phyloP scores from a whole-genome alignment of 2,329 filamentous ascomycete species.

The Penicillium palitans region DNA sequence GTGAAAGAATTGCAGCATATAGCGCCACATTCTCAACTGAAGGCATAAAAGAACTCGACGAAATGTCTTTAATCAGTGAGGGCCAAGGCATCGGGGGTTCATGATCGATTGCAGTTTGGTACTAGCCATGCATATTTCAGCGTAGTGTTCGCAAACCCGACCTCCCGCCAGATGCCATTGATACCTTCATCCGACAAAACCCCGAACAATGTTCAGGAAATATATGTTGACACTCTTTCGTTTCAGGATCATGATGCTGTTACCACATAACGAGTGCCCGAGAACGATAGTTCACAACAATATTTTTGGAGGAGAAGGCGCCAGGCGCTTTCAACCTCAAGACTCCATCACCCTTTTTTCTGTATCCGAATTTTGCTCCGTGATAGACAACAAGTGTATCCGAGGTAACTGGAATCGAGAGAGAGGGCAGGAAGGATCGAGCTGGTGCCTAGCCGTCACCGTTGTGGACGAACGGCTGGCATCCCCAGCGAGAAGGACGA shows the following conservation, averaged over 20 bases:
- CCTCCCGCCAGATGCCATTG: constrained; percentile 37
- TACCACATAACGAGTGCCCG: constrained; percentile 14
- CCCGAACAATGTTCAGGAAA: constrained; percentile 58
- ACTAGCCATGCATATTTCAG: constrained; percentile 33
- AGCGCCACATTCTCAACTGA: constrained; percentile 87
- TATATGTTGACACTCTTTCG: constrained; percentile 50
- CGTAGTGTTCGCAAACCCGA: constrained; percentile 27
- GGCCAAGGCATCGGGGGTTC: constrained; percentile 28
- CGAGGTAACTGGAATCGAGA: constrained; percentile 29
- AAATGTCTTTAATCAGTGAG: constrained; percentile 79
- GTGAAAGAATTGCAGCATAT: constrained; percentile 86
- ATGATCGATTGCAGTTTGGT: constrained; percentile 14
- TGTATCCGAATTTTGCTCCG: constrained; percentile 45
- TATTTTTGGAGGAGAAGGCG: constrained; percentile 73
- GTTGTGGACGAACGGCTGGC: constrained; percentile 33
- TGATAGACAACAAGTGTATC: constrained; percentile 25
- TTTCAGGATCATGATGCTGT: constrained; percentile 13
- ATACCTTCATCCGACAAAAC: constrained; percentile 75
- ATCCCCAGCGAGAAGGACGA: constrained; percentile 79
- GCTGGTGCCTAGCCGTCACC: constrained; percentile 61
- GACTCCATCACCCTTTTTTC: constrained; percentile 68
- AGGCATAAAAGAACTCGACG: constrained; percentile 71
- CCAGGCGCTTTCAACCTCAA: constrained; percentile 70
- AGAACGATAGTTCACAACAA: constrained; percentile 58
- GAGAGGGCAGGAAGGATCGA: constrained; percentile 67